Evolutionary conservation across 768 basidiomycete genomes (phyloP), one percentile per base, ranked within the genome.

Genomic region (Calocybe indica): DNA sequence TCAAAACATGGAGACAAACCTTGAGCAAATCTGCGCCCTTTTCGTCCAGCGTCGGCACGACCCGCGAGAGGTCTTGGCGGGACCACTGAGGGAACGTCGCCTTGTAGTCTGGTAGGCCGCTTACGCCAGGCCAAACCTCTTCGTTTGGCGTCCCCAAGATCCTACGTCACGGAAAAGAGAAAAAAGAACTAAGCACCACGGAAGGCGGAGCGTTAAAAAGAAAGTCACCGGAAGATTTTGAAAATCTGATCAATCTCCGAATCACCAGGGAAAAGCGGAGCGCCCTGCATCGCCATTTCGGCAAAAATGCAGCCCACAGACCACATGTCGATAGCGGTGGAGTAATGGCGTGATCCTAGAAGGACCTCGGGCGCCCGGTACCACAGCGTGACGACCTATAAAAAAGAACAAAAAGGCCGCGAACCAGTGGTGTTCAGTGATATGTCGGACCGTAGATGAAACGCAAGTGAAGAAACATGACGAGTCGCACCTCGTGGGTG

Each of bases 181-280:
- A 22, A 22, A 22, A 22, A 22, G 22, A 22, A 22, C 22, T 22
- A 22, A 22, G 22, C 22, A 15, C 8, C n/a, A 36, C 12, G 7
- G 42, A 31, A 8, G 7, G 6, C 3, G 11, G 28, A 28, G 28
- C 45, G 15, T 15, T 8, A 47, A 50, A 44, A 44, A 15, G 37
- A 30, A 39, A 65, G 76, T 45, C 52, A 94, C 96, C 91, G 82
- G 78, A 98, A 99, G 59, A 99, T 99, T 68, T 92, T 87, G 80
- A 98, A 98, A 54, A 98, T 98, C 73, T 99, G 96, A 68, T 99
- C 96, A 61, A 98, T 99, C 70, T 99, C 96, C 28, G 96, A 98
- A 69, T 99, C 96, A 5, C 96, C 96, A 15, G 96, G 95, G 78
- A 99, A 99, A 9, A 97, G 74, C 1, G 95, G 80, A 62, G 83